Evolutionary conservation across 306 rosid species (phyloP).

Genomic region (Pyrus communis): DNA sequence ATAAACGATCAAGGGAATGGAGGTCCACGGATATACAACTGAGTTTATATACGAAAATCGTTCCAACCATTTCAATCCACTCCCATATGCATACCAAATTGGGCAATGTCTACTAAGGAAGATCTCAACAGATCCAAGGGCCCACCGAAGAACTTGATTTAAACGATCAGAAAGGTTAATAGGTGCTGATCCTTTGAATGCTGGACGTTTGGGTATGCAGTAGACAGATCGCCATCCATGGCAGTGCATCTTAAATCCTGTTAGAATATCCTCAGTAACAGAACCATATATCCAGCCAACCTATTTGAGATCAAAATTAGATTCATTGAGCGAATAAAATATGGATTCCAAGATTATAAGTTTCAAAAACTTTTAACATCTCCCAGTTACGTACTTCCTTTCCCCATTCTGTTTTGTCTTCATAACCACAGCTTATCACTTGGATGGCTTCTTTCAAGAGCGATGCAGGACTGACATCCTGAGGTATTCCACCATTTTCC

Average conservation of each 20-base stretch:
- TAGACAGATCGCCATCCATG: slow-evolving; percentile 99
- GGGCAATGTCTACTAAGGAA: slow-evolving; percentile 93
- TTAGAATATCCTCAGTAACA: slow-evolving; percentile 96
- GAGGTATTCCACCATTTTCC: slow-evolving; percentile 80
- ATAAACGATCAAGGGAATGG: slow-evolving; percentile 79
- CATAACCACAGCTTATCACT: slow-evolving; percentile 95
- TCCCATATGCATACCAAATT: slow-evolving; percentile 91
- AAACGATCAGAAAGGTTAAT: slow-evolving; percentile 93
- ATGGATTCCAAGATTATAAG: not conserved
- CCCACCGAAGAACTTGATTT: slow-evolving; percentile 97
- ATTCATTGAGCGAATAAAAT: not conserved
- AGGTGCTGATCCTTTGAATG: slow-evolving; percentile 98
- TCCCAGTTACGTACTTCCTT: slow-evolving; percentile 56
- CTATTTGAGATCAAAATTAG: slow-evolving; percentile 33
- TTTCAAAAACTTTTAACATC: not conserved
- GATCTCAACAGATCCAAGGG: slow-evolving; percentile 93
- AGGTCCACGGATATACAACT: slow-evolving; percentile 87
- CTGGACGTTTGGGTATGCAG: slow-evolving; percentile 82
- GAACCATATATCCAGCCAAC: slow-evolving; percentile 99
- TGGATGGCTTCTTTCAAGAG: slow-evolving; percentile 89
- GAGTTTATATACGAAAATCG: slow-evolving; percentile 87
- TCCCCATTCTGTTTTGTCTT: slow-evolving; percentile 98
- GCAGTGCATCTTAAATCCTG: slow-evolving; percentile 99
- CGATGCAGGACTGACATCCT: slow-evolving; percentile 61
- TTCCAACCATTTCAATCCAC: slow-evolving; percentile 78